Conservation (phyloP, 164 flowering plant species). For the Echeveria elegans region DNA sequence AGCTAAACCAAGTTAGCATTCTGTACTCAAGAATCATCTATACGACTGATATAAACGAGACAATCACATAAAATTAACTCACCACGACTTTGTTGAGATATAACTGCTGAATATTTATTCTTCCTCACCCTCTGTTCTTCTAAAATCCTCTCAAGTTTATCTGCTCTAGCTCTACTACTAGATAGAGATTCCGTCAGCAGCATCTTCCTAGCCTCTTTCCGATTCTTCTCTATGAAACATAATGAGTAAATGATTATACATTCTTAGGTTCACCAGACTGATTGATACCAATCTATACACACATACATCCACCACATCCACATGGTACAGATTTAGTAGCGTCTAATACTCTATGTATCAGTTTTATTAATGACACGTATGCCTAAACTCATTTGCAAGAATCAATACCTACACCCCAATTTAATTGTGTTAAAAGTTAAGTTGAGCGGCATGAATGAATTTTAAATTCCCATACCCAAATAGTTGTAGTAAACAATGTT, state of each 20-base stretch:
- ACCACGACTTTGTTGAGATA: conserved; percentile 55
- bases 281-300: background rate
- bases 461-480: too few species aligned
- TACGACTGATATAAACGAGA: background rate
- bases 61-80: conserved; percentile 7
- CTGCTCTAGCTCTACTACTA: conserved; percentile 43
- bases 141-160: conserved; percentile 41
- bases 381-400: background rate
- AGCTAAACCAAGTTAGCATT: background rate
- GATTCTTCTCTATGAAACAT: conserved; percentile 57
- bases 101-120: conserved; percentile 44
- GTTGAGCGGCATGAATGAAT: too few species aligned
- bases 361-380: background rate
- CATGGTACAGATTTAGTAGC: background rate
- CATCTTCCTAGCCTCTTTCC: conserved; percentile 69
- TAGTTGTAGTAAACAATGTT: too few species aligned
- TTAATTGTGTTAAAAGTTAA: too few species aligned
- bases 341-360: background rate
- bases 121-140: conserved; percentile 44
- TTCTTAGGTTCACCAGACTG: background rate
- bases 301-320: background rate
- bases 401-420: background rate
- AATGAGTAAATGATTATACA: background rate
- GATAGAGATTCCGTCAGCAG: conserved; percentile 45
- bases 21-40: background rate